Conservation (phyloP, 768 basidiomycete species). For the Podaxis sp. region DNA sequence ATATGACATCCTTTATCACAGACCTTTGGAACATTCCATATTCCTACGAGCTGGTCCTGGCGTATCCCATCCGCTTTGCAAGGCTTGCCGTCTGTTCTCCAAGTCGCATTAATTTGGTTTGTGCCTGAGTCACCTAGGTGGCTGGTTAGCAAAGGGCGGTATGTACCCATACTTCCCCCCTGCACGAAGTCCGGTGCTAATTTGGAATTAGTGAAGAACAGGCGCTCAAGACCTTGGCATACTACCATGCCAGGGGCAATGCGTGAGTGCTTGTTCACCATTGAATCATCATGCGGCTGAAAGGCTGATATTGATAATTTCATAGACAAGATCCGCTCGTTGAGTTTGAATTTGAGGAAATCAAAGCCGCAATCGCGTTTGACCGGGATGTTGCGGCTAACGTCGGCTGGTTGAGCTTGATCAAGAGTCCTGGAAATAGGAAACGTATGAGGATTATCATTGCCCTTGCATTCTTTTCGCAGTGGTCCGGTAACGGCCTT, state of each 20-base stretch:
- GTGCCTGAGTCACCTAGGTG: conserved; percentile 76
- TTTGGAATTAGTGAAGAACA: conserved; percentile 34
- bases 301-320: not conserved
- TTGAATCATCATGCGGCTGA: not conserved
- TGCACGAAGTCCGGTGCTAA: not conserved
- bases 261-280: not conserved
- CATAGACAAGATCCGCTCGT: conserved; percentile 52
- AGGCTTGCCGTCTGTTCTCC: conserved; percentile 56
- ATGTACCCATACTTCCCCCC: not conserved
- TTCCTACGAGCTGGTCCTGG: conserved; percentile 65
- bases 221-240: conserved; percentile 47
- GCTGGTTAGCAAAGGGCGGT: conserved; percentile 60
- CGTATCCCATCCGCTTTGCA: conserved; percentile 68
- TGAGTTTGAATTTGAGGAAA: conserved; percentile 62
- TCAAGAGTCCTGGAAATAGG: conserved; percentile 51
- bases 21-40: conserved; percentile 68
- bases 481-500: conserved; percentile 56
- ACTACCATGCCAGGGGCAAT: conserved; percentile 56
- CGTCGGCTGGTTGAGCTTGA: conserved; percentile 42
- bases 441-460: conserved; percentile 55
- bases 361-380: conserved; percentile 53
- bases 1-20: conserved; percentile 4
- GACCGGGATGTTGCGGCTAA: conserved; percentile 39
- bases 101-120: conserved; percentile 58
- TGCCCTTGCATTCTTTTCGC: conserved; percentile 58